phyloP scores from a whole-genome alignment of 176 grass and related monocot species.

The Oryza coarctata region DNA sequence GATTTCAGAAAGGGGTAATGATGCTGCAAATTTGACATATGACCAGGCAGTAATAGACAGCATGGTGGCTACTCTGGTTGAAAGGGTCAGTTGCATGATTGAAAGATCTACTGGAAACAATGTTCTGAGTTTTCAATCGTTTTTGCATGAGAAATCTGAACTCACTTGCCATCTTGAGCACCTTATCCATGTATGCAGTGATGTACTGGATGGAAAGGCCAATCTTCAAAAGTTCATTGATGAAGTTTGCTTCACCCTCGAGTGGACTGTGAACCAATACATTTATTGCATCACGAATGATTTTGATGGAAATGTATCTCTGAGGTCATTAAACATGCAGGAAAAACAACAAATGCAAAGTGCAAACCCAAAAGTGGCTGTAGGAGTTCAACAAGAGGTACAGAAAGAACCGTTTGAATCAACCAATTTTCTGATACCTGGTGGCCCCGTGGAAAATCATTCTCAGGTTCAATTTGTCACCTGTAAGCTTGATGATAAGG shows the following conservation, averaged over 20 bases:
- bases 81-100: conserved; percentile 30
- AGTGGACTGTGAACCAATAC: conserved; percentile 46
- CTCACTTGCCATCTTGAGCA: conserved; percentile 33
- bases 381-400: neutral
- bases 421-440: neutral
- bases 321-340: conserved; percentile 13
- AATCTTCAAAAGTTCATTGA: conserved; percentile 34
- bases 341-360: conserved; percentile 1
- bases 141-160: conserved; percentile 41
- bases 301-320: conserved; percentile 33
- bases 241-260: conserved; percentile 44
- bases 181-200: conserved; percentile 43
- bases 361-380: conserved; percentile 5
- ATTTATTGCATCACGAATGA: conserved; percentile 34
- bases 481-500: conserved; percentile 26
- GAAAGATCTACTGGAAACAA: conserved; percentile 25
- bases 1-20: conserved; percentile 2
- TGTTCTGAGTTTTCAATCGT: conserved; percentile 12
- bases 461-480: conserved; percentile 16
- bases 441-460: neutral
- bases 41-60: neutral
- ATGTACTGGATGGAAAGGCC: conserved; percentile 42
- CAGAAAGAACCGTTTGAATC: conserved; percentile 11
- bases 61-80: conserved; percentile 31
- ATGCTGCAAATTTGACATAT: conserved; percentile 14